These are phyloP conservation scores for Asterophora parasitica DNA, from an alignment of 768 basidiomycete species.

Conservation along the genomic window DNA sequence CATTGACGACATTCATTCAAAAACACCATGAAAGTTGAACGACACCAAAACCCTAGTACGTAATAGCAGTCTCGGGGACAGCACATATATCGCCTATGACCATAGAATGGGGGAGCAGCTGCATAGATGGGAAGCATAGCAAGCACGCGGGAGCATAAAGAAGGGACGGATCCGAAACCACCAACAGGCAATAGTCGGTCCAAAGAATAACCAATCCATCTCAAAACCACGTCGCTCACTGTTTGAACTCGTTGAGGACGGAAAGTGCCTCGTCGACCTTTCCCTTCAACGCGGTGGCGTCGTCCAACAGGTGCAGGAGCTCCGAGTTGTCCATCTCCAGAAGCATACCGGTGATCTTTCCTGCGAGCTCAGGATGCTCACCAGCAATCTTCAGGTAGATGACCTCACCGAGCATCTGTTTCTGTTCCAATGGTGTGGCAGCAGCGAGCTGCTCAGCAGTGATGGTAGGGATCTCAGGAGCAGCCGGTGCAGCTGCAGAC, in stretches of 20 bases:
- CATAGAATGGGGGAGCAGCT: constrained; percentile 17
- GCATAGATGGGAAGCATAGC: constrained; percentile 33
- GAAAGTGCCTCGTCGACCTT: constrained; percentile 91
- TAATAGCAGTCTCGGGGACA: constrained; percentile 10
- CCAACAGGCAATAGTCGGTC: constrained; percentile 25
- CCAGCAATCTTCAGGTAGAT: constrained; percentile 90
- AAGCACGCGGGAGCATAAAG: constrained; percentile 26
- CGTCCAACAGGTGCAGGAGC: constrained; percentile 83
- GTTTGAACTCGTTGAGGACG: constrained; percentile 78
- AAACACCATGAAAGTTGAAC: constrained; percentile 25
- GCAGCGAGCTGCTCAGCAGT: constrained; percentile 48
- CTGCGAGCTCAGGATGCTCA: constrained; percentile 89
- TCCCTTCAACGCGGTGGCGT: constrained; percentile 74
- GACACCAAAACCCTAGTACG: constrained; percentile 42
- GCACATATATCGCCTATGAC: constrained; percentile 20
- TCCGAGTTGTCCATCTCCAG: constrained; percentile 98
- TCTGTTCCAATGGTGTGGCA: constrained; percentile 83
- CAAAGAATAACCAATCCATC: constrained; percentile 11
- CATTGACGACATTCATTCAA: constrained; percentile 15
- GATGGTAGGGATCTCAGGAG: constrained; percentile 36
- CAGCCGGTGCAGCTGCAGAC: constrained; percentile 31
- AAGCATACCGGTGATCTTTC: constrained; percentile 98
- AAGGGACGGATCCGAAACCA: constrained; percentile 43
- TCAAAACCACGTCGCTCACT: constrained; percentile 2
- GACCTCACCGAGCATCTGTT: constrained; percentile 97